These are phyloP conservation scores for Blastobotrys mokoenaii DNA, from an alignment of 805 yeast genomes.

Conservation along the genomic window DNA sequence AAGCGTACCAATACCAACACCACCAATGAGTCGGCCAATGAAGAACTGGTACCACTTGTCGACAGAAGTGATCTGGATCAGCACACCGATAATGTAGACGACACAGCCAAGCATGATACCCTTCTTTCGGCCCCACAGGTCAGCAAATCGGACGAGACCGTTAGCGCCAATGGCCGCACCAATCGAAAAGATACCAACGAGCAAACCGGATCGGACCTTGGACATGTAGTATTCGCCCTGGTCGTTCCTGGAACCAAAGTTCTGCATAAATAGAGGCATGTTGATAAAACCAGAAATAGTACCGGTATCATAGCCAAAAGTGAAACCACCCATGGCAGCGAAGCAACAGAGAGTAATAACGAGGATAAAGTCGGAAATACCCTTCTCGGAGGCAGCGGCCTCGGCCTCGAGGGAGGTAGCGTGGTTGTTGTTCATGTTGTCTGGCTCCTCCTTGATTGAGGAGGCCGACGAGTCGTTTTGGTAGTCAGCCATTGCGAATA, in stretches of 20 bases:
- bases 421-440: neutral
- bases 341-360: conserved; percentile 35
- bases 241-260: conserved; percentile 39
- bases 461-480: conserved; percentile 2
- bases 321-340: conserved; percentile 58
- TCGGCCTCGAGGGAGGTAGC: neutral
- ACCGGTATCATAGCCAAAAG: conserved; percentile 63
- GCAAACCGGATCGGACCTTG: conserved; percentile 48
- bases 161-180: conserved; percentile 68
- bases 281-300: conserved; percentile 59
- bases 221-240: conserved; percentile 35
- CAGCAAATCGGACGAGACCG: conserved; percentile 45
- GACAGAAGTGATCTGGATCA: conserved; percentile 40
- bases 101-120: conserved; percentile 34
- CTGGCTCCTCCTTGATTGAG: conserved; percentile 1
- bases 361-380: neutral
- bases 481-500: neutral
- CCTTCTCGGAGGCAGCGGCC: neutral
- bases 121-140: conserved; percentile 39
- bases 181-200: conserved; percentile 65
- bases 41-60: conserved; percentile 37
- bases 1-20: conserved; percentile 70
- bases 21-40: conserved; percentile 67
- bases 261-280: conserved; percentile 41
- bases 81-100: conserved; percentile 46